Percentiles rank a stretch among this genome's conserved stretches.
phyloP scores from a whole-genome alignment of 768 basidiomycete genomes.

The Cyathus striatus region DNA sequence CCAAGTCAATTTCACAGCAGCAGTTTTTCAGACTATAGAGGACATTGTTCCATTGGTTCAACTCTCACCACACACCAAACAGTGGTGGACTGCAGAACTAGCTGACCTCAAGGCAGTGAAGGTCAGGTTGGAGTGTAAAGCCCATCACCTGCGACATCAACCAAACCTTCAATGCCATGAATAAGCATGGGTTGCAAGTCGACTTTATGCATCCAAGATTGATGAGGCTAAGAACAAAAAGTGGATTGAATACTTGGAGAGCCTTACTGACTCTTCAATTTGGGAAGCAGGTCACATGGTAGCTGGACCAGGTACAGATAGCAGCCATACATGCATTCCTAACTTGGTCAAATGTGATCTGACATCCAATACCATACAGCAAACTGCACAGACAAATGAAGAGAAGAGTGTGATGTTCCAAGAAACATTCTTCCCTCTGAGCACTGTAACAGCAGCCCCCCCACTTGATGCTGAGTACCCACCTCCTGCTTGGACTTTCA shows the following conservation, averaged over 20 bases:
- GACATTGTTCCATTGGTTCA: no score
- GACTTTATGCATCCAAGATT: slow-evolving; percentile 9
- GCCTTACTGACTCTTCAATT: slow-evolving; percentile 2
- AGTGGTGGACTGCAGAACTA: no score
- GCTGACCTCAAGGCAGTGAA: no score
- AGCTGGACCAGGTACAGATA: slow-evolving; percentile 9
- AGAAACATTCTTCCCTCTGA: slow-evolving; percentile 17
- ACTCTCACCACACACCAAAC: no score
- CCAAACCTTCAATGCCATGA: no score
- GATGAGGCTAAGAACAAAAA: slow-evolving; percentile 11
- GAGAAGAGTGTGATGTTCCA: slow-evolving; percentile 9
- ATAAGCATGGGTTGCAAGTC: no score
- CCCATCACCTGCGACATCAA: no score
- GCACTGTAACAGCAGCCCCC: slow-evolving; percentile 8
- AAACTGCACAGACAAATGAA: slow-evolving; percentile 7
- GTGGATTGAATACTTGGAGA: slow-evolving; percentile 22
- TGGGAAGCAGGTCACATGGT: slow-evolving; percentile 16
- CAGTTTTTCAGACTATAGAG: no score
- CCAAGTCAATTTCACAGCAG: no score
- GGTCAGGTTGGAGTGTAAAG: no score
- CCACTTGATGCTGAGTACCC: slow-evolving; percentile 9
- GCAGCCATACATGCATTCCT: slow-evolving; percentile 16
- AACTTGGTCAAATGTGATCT: slow-evolving; percentile 4
- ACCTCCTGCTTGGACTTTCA: background rate
- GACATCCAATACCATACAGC: background rate